Conservation (phyloP, 2,329 filamentous ascomycete species). For the Bipolaris cookei region DNA sequence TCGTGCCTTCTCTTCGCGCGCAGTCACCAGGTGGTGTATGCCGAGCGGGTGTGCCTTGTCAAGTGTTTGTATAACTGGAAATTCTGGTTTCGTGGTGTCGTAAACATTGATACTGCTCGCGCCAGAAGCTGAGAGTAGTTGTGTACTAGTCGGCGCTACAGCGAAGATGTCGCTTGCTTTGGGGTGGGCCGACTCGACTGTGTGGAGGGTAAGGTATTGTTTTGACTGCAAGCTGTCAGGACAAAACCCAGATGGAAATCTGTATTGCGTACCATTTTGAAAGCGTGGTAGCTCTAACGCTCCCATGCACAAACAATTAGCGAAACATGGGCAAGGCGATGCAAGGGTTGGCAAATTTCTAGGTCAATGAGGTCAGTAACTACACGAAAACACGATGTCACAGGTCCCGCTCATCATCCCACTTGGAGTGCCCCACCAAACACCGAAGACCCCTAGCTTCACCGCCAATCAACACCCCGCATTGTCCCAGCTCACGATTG, state of each 20-base stretch:
- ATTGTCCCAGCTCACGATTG: conserved; percentile 16
- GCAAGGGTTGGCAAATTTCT: background rate
- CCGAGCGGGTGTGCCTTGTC: conserved; percentile 82
- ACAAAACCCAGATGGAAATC: background rate
- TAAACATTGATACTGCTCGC: conserved; percentile 74
- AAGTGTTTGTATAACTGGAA: conserved; percentile 80
- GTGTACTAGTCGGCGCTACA: conserved; percentile 74
- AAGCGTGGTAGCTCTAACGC: conserved; percentile 1
- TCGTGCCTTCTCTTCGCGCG: conserved; percentile 64
- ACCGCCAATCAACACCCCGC: conserved; percentile 43
- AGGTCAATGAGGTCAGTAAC: conserved; percentile 37
- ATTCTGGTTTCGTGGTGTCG: conserved; percentile 72
- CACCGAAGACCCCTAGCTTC: conserved; percentile 23
- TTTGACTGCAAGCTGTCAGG: conserved; percentile 72
- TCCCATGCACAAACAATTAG: background rate
- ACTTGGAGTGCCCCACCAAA: conserved; percentile 32
- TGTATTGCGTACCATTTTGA: conserved; percentile 8
- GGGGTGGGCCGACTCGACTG: conserved; percentile 83
- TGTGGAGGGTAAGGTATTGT: conserved; percentile 94
- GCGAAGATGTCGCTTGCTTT: conserved; percentile 77
- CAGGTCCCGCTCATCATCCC: conserved; percentile 28
- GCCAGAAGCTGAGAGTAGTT: conserved; percentile 83
- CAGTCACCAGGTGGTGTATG: conserved; percentile 84
- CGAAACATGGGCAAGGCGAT: conserved; percentile 5
- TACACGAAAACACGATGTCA: conserved; percentile 43